A percentile compares a stretch with the other conserved stretches of the same genome.
Evolutionary conservation across 306 rosid genomes (phyloP).

Genomic region (Hippophae gyantsensis): DNA sequence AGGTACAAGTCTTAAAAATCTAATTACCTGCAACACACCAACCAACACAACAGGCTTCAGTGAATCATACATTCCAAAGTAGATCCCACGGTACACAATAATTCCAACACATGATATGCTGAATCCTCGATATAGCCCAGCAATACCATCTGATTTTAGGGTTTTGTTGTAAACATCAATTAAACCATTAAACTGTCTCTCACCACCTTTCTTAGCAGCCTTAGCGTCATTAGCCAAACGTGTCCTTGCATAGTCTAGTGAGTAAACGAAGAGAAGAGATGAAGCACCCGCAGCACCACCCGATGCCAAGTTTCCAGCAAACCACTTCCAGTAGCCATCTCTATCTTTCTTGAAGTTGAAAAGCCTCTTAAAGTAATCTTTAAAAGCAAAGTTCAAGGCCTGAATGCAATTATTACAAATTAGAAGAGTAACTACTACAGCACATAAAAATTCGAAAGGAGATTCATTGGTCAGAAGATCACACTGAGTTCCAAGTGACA

Average conservation of each 20-base stretch:
- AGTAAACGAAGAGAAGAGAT: slow-evolving; percentile 68
- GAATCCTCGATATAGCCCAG: slow-evolving; percentile 90
- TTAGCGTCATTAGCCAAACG: slow-evolving; percentile 76
- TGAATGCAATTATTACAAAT: slow-evolving; percentile 19
- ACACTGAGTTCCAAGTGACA: too few relatives aligned
- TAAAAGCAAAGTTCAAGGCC: slow-evolving; percentile 88
- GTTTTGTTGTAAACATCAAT: slow-evolving; percentile 77
- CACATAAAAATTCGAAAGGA: background rate
- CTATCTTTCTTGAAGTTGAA: slow-evolving; percentile 78
- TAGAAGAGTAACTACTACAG: background rate
- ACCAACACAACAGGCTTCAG: slow-evolving; percentile 73
- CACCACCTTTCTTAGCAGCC: slow-evolving; percentile 81
- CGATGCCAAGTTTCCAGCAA: slow-evolving; percentile 86
- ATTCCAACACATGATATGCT: slow-evolving; percentile 71
- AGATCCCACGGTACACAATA: slow-evolving; percentile 83
- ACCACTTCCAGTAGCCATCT: slow-evolving; percentile 94
- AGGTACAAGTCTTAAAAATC: background rate
- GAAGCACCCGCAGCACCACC: slow-evolving; percentile 94
- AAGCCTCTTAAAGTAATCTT: slow-evolving; percentile 85
- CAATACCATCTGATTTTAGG: slow-evolving; percentile 62
- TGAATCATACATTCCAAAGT: slow-evolving; percentile 89
- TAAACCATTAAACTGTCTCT: slow-evolving; percentile 81
- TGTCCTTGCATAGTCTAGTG: slow-evolving; percentile 74
- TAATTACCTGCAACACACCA: slow-evolving; percentile 60
- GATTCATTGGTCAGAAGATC: too few relatives aligned